Conservation (phyloP, 805 yeast genomes). For the Wickerhamomyces bovis region DNA sequence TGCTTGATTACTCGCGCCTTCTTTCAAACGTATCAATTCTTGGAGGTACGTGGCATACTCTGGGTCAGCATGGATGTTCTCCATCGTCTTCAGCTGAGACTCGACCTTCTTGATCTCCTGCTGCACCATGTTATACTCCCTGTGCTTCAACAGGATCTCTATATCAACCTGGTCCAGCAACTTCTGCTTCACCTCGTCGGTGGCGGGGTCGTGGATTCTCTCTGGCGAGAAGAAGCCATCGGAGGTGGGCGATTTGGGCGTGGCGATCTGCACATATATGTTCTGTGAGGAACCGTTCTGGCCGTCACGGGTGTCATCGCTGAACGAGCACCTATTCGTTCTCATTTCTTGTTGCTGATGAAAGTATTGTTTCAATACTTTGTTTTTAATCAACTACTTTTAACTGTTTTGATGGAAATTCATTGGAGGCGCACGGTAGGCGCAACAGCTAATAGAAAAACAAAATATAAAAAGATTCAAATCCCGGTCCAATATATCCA, state of each 20-base stretch:
- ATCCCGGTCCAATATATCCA: neutral
- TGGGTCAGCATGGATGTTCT: constrained; percentile 34
- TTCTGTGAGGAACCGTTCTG: neutral
- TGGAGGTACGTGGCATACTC: constrained; percentile 32
- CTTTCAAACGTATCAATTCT: constrained; percentile 31
- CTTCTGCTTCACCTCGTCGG: constrained; percentile 25
- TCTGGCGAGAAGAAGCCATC: constrained; percentile 20
- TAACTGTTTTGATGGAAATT: too few relatives aligned
- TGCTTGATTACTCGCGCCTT: constrained; percentile 2
- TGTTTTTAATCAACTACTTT: too few relatives aligned
- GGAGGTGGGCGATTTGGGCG: constrained; percentile 39
- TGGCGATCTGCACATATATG: constrained; percentile 28
- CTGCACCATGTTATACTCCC: constrained; percentile 44
- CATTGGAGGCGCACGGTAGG: too few relatives aligned
- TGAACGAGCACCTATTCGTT: neutral
- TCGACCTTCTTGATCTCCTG: constrained; percentile 53
- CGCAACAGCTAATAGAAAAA: neutral
- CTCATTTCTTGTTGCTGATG: too few relatives aligned
- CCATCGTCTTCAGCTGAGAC: constrained; percentile 47
- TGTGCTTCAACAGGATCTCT: constrained; percentile 55
- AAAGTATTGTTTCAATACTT: too few relatives aligned
- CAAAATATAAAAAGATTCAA: neutral
- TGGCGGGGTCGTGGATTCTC: constrained; percentile 12
- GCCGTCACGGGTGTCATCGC: neutral
- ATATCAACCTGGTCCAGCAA: constrained; percentile 45